These are phyloP conservation scores for Colletotrichum horii DNA, from an alignment of 2,329 filamentous ascomycete genomes.

Conservation along the genomic window DNA sequence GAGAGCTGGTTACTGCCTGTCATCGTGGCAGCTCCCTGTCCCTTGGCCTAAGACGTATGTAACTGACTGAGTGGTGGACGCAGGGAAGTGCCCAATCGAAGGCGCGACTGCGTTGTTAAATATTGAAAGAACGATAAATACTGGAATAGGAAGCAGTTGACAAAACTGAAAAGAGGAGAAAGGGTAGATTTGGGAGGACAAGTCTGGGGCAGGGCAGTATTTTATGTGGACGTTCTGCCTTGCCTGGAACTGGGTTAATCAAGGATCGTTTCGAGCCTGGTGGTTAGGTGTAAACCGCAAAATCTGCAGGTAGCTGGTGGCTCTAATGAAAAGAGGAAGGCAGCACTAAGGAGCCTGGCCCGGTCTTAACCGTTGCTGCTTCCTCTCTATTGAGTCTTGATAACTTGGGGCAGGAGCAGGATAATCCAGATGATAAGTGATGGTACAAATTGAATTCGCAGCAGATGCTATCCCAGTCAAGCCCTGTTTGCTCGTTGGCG, in stretches of 20 bases:
- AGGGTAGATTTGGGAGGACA: background rate
- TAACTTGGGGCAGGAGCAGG: background rate
- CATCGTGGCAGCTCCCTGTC: background rate
- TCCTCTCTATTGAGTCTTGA: background rate
- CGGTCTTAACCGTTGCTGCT: background rate
- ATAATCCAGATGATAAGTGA: background rate
- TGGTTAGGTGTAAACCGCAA: background rate
- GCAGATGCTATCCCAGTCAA: constrained; percentile 10
- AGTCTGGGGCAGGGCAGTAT: background rate
- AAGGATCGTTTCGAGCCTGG: background rate
- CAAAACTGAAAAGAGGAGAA: background rate
- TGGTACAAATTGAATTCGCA: background rate
- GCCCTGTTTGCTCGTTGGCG: constrained; percentile 18
- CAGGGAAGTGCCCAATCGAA: background rate
- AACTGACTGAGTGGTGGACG: background rate
- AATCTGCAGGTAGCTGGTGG: background rate
- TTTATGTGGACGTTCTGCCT: background rate
- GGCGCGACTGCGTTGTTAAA: background rate
- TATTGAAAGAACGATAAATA: background rate
- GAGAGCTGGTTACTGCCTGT: background rate
- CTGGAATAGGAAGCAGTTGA: background rate
- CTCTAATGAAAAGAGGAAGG: background rate
- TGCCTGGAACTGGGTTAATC: background rate
- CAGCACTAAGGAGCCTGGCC: background rate
- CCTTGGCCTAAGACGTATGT: background rate